phyloP scores from a whole-genome alignment of 768 basidiomycete species.

The Tulasnella sp. region DNA sequence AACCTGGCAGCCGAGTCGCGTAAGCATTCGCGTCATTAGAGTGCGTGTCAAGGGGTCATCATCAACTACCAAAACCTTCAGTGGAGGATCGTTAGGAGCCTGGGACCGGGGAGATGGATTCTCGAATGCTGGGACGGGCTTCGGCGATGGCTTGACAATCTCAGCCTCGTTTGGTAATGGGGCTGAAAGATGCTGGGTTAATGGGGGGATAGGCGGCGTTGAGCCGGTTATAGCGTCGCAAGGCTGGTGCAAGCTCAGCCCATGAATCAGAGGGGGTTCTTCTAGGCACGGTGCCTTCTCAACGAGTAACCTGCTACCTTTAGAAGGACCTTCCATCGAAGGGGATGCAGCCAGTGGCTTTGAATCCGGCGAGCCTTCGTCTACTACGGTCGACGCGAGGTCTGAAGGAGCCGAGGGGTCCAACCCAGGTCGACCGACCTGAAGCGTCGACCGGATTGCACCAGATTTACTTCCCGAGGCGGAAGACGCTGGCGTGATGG shows the following conservation, averaged over 20 bases:
- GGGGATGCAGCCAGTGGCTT: no score
- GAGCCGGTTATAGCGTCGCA: no score
- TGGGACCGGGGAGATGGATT: not conserved
- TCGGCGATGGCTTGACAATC: no score
- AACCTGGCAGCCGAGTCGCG: slow-evolving; percentile 24
- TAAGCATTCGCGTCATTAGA: slow-evolving; percentile 27
- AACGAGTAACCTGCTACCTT: no score
- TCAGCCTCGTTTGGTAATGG: no score
- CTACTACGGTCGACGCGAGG: slow-evolving; percentile 38
- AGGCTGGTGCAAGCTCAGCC: no score
- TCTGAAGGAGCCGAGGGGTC: not conserved
- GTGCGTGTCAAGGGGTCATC: slow-evolving; percentile 27
- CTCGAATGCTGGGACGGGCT: not conserved
- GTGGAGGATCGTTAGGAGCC: slow-evolving; percentile 3
- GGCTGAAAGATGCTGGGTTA: no score
- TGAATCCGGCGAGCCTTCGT: no score
- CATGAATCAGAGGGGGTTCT: no score
- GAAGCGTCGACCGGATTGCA: slow-evolving; percentile 1
- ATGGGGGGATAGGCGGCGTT: no score
- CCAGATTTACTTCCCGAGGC: not conserved
- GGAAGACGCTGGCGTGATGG: not conserved
- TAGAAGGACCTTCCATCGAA: no score
- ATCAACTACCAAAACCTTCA: slow-evolving; percentile 23
- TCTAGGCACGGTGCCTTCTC: no score
- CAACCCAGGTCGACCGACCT: not conserved